Evolutionary conservation across 768 basidiomycete species (phyloP), one percentile per base, ranked within the genome.

Genomic region (Fomitopsis pulvina): DNA sequence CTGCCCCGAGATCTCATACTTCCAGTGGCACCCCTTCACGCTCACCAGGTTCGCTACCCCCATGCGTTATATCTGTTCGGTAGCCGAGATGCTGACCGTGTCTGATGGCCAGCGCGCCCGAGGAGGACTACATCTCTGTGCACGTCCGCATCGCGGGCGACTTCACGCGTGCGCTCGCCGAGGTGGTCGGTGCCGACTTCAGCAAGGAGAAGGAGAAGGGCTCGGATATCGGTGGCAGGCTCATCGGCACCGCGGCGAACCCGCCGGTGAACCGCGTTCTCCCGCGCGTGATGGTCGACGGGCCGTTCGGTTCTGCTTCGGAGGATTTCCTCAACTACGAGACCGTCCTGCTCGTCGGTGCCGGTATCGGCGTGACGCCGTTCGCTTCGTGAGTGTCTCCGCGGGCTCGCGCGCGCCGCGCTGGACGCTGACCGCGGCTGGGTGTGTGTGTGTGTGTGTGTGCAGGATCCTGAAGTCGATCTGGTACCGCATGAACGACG

Each of bases 21-120:
- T 87, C 76, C 92, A 96, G 64, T 97, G 92, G 88, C 94, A 97
- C 62, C 92, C 93, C 8, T 96, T 96, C 76, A 95, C 93, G 14
- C 79, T 96, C 52, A 95, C 92, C 28, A 86, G 83, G 83, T 81
- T 46, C 18, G 68, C 65, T 18, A 14, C 20, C 41, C 21, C 11
- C 18, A 44, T 25, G 30, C 45, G n/a, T 42, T 50, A 26, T 5
- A 12, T 12, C 25, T 21, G 41, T 21, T 20, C 41, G n/a, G n/a
- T n/a, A n/a, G n/a, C n/a, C n/a, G n/a, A n/a, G n/a, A 26, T 41
- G 24, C 4, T 46, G 16, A 56, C 27, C 32, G 51, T 11, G 48
- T 42, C 25, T 18, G 25, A 16, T 21, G 42, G 34, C 46, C 51
- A 89, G 87, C 57, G 92, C 94, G 0, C 94, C 93, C 1, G 92